phyloP scores from a whole-genome alignment of 805 yeast genomes.

The Kodamaea hsintzibuensis region DNA sequence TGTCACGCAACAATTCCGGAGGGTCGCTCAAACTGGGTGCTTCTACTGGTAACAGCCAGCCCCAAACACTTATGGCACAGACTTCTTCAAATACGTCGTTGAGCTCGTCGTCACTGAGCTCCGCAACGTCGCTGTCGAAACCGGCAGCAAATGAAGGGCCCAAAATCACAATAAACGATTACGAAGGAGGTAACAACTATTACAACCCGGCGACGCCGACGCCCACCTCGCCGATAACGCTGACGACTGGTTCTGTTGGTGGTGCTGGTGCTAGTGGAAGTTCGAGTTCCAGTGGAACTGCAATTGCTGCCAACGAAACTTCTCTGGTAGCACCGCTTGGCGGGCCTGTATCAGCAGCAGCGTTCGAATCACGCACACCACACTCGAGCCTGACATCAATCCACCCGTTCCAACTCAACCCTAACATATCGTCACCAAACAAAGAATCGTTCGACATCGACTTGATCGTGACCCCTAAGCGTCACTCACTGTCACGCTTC shows the following conservation, averaged over 20 bases:
- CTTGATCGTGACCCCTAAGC: constrained; percentile 73
- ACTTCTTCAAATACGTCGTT: constrained; percentile 5
- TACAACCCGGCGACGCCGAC: constrained; percentile 21
- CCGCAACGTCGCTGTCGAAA: constrained; percentile 1
- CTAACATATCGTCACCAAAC: constrained; percentile 60
- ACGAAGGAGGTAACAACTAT: constrained; percentile 10
- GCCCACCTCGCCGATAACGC: constrained; percentile 25
- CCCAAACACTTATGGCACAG: background rate
- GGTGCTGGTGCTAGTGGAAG: background rate
- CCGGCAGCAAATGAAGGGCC: constrained; percentile 18
- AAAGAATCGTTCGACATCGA: constrained; percentile 75
- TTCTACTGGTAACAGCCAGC: constrained; percentile 4
- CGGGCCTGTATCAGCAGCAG: constrained; percentile 8
- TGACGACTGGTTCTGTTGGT: constrained; percentile 8
- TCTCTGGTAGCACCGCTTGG: background rate
- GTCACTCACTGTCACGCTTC: constrained; percentile 90
- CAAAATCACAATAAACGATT: constrained; percentile 20
- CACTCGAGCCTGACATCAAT: constrained; percentile 16
- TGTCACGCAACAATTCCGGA: constrained; percentile 33
- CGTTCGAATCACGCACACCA: constrained; percentile 15
- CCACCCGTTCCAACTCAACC: constrained; percentile 51
- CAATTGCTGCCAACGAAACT: background rate
- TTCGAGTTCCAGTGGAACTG: constrained; percentile 3
- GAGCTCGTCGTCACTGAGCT: constrained; percentile 3
- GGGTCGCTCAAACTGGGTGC: constrained; percentile 21